phyloP scores from a whole-genome alignment of 352 stramenopile genomes.

The Globisporangium megalacanthum region DNA sequence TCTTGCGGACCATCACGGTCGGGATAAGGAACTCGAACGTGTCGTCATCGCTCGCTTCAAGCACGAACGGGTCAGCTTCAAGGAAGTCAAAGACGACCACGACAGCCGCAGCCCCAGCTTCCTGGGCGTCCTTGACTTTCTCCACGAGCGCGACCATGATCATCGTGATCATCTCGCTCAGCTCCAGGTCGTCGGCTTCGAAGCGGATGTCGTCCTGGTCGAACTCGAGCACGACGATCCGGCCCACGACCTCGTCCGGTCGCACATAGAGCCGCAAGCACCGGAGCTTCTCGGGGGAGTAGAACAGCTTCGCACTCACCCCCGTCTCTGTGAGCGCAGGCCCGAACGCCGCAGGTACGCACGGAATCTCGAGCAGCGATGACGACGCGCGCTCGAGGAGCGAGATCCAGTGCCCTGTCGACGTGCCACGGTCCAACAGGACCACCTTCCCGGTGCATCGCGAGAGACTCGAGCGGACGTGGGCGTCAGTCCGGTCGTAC shows the following conservation, averaged over 20 bases:
- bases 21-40: constrained; percentile 56
- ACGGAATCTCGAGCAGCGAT: constrained; percentile 48
- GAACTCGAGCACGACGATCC: constrained; percentile 68
- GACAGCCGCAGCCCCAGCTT: constrained; percentile 43
- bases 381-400: constrained; percentile 20
- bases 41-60: constrained; percentile 44
- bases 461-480: constrained; percentile 36
- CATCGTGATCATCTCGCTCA: constrained; percentile 49
- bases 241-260: constrained; percentile 53
- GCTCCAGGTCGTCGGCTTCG: constrained; percentile 43
- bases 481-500: constrained; percentile 39
- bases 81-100: constrained; percentile 68
- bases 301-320: constrained; percentile 45
- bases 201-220: constrained; percentile 52
- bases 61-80: constrained; percentile 54
- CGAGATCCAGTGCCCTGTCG: constrained; percentile 53
- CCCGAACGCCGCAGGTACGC: constrained; percentile 50
- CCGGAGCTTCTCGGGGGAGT: constrained; percentile 57
- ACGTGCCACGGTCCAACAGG: constrained; percentile 48
- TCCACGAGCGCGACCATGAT: constrained; percentile 68
- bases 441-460: constrained; percentile 46
- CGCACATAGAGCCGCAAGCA: constrained; percentile 61
- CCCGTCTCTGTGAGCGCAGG: constrained; percentile 27
- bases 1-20: constrained; percentile 63
- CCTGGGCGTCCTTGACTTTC: constrained; percentile 68